Evolutionary conservation across 2,329 filamentous ascomycete species (phyloP).

Genomic region (Graphiopsis chlorocephala): DNA sequence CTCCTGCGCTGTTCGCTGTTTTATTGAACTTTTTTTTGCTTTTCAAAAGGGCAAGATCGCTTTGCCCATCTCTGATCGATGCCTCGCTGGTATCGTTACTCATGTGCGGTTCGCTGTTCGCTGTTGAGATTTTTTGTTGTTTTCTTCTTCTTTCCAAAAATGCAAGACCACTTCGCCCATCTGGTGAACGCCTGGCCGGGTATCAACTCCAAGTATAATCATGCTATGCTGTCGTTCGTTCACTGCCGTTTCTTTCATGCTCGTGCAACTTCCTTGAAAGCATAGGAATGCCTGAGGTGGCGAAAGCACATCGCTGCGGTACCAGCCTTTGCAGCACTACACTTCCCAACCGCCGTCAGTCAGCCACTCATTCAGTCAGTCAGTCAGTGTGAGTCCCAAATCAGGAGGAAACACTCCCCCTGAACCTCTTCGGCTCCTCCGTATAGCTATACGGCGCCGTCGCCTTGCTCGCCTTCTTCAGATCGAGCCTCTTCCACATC

Average conservation of each 20-base stretch:
- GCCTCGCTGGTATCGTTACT: background rate
- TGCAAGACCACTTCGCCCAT: background rate
- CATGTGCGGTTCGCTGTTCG: background rate
- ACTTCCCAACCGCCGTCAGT: background rate
- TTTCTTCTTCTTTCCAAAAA: background rate
- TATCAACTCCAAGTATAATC: background rate
- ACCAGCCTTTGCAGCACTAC: background rate
- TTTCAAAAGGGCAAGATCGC: background rate
- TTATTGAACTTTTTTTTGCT: background rate
- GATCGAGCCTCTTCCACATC: constrained; percentile 63
- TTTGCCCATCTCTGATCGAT: background rate
- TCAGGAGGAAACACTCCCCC: constrained; percentile 7
- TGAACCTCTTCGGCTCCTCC: constrained; percentile 14
- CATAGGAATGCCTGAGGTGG: background rate
- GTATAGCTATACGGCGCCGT: constrained; percentile 13
- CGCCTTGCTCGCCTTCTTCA: constrained; percentile 9
- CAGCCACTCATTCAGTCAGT: background rate
- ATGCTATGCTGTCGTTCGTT: background rate
- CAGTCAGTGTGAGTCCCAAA: background rate
- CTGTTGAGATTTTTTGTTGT: background rate
- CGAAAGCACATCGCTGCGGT: background rate
- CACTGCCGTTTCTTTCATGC: background rate
- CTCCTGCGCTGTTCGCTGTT: background rate
- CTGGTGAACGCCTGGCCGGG: background rate
- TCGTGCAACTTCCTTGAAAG: background rate